A percentile compares a stretch with the other conserved stretches of the same genome.
Evolutionary conservation across 2,329 filamentous ascomycete species (phyloP).

Genomic region (Penicillium oxalicum): DNA sequence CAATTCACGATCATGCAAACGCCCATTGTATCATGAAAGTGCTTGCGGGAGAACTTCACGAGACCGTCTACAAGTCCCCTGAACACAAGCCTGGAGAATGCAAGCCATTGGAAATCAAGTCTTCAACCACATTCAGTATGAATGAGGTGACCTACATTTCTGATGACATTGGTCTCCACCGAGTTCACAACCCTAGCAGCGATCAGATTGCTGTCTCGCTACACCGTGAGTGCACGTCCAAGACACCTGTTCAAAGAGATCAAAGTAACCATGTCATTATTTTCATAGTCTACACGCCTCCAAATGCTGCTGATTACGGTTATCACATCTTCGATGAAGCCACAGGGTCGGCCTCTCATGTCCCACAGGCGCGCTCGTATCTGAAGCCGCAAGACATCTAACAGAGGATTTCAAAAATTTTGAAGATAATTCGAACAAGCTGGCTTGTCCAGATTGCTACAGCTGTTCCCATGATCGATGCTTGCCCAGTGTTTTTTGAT

Average conservation of each 20-base stretch:
- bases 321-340: constrained; percentile 28
- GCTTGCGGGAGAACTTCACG: constrained; percentile 25
- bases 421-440: not conserved
- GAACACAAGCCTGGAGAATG: constrained; percentile 4
- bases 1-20: constrained; percentile 33
- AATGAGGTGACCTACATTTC: constrained; percentile 32
- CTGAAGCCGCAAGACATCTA: constrained; percentile 5
- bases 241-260: not conserved
- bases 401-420: not conserved
- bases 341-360: constrained; percentile 24
- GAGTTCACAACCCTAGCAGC: constrained; percentile 25
- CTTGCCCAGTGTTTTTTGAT: not conserved
- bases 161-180: constrained; percentile 29
- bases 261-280: not conserved
- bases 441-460: not conserved
- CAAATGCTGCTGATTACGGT: constrained; percentile 30
- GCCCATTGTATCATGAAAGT: constrained; percentile 37
- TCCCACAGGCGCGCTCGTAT: constrained; percentile 20
- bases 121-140: constrained; percentile 18
- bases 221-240: constrained; percentile 20
- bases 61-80: constrained; percentile 25
- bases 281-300: constrained; percentile 26
- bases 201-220: constrained; percentile 28
- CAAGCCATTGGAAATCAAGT: constrained; percentile 22
- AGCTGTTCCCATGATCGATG: not conserved